Evolutionary conservation across 305 asterid genomes (phyloP).

Genomic region (Fraxinus velutina): DNA sequence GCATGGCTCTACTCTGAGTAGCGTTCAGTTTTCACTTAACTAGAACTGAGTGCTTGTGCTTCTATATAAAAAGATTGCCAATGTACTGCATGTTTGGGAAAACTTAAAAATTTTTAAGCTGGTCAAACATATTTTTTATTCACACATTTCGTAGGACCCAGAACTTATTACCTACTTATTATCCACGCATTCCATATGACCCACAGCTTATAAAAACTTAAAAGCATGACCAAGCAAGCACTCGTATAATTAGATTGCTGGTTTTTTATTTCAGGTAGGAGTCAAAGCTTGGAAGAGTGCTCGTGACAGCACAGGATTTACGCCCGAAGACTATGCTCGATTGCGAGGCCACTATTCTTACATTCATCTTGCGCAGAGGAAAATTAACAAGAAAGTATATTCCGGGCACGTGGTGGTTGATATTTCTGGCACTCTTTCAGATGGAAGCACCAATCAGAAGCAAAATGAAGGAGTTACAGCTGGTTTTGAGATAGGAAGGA

Average conservation of each 20-base stretch:
- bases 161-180: not conserved
- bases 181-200: not conserved
- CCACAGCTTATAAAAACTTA: not conserved
- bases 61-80: not conserved
- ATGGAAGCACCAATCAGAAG: conserved; percentile 37
- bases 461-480: conserved; percentile 25
- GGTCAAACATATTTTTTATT: not conserved
- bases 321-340: conserved; percentile 68
- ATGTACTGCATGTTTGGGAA: not conserved
- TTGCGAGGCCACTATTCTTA: conserved; percentile 70
- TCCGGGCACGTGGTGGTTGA: conserved; percentile 54
- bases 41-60: not conserved
- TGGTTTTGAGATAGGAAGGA: conserved; percentile 41
- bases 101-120: not conserved
- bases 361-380: conserved; percentile 65
- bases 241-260: not conserved
- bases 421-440: conserved; percentile 33
- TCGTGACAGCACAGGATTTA: conserved; percentile 57
- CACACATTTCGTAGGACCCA: not conserved
- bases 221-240: not conserved
- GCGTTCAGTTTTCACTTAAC: not conserved
- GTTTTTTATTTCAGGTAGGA: conserved; percentile 45
- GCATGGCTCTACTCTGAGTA: not conserved
- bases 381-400: conserved; percentile 40
- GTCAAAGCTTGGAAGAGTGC: conserved; percentile 61